Base-by-base conservation (phyloP, 192 early-diverging fungal genomes). In the Mycoemilia scoparia region DNA sequence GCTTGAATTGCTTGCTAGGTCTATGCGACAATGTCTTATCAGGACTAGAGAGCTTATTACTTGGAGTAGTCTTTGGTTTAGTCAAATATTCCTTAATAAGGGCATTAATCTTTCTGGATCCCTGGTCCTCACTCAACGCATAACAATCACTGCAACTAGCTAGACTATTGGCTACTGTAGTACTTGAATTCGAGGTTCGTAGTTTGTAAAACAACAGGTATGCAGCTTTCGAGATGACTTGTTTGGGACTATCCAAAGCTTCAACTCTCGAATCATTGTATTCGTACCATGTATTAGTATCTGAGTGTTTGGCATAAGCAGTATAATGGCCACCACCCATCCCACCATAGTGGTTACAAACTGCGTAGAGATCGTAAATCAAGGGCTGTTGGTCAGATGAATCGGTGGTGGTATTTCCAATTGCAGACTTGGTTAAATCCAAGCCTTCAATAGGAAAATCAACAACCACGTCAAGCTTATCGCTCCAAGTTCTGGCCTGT, bases 321-420 rank as follows among this genome's bases (percentile, higher is more conserved):
- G 84, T 87, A 38, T 84, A 87, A 46, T 87, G 83, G 18, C 83
- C 83, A 30, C 80, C 83, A 25, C 77, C 79, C 40, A 84, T 48
- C 5, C 79, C 77, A 27, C 83, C 83, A 60, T 62, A 87, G 35
- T 87, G 80, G 45, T 87, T 84, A 40, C 74, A 81, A 4, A 87
- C 74, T 8, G 71, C 72, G 42, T 67, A 73, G 37, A 87, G 55
- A 43, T 84, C 78, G 40, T 83, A 87, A 9, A 69, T 43, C 9
- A 61, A 48, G n/a, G n/a, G n/a, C n/a, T n/a, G n/a, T n/a, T n/a
- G n/a, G n/a, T n/a, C n/a, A 9, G 43, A 38, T 9, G 34, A 21
- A 29, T 60, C 49, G 23, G 39, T 31, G 6, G 30, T 35, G 31
- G 38, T 39, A 7, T 26, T 37, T 8, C 62, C 49, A 7, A 47